Conservation (phyloP, 1,284 basidiomycete species). For the Stygiomarasmius scandens region DNA sequence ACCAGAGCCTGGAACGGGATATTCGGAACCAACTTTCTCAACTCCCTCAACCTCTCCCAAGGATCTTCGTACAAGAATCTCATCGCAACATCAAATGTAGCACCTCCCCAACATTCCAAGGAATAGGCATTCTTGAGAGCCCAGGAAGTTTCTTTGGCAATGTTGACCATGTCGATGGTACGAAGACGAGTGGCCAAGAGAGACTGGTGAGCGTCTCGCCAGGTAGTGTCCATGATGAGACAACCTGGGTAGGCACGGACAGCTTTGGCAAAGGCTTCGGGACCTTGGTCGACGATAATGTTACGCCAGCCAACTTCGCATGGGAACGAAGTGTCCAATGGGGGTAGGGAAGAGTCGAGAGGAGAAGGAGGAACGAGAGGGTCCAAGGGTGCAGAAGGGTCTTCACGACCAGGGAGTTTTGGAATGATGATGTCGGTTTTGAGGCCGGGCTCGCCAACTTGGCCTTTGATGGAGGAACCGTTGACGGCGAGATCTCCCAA, state of each 20-base stretch:
- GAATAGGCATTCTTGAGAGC: conserved; percentile 96
- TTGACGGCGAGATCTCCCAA: conserved; percentile 98
- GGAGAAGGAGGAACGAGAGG: not conserved
- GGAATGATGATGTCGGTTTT: conserved; percentile 90
- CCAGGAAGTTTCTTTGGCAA: conserved; percentile 96
- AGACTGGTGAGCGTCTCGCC: conserved; percentile 99
- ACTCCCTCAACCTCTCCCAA: conserved; percentile 95
- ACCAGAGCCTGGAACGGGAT: conserved; percentile 99
- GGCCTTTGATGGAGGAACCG: conserved; percentile 95
- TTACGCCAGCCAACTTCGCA: conserved; percentile 96
- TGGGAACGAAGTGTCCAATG: conserved; percentile 81
- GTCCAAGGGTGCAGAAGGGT: conserved; percentile 57
- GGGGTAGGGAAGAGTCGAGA: conserved; percentile 29
- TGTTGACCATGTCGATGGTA: conserved; percentile 98
- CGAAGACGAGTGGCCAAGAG: conserved; percentile 95
- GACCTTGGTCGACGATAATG: conserved; percentile 97
- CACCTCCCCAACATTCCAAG: conserved; percentile 99
- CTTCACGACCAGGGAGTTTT: conserved; percentile 76
- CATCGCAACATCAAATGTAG: conserved; percentile 99
- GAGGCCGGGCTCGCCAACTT: conserved; percentile 92
- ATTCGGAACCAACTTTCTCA: conserved; percentile 97
- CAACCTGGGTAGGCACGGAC: conserved; percentile 95
- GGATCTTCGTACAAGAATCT: conserved; percentile 99
- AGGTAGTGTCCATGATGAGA: conserved; percentile 98
- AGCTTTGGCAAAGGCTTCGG: conserved; percentile 98